A percentile compares a stretch with the other conserved stretches of the same genome.
Evolutionary conservation across 306 rosid species (phyloP).

Genomic region (Hippophae tibetana): DNA sequence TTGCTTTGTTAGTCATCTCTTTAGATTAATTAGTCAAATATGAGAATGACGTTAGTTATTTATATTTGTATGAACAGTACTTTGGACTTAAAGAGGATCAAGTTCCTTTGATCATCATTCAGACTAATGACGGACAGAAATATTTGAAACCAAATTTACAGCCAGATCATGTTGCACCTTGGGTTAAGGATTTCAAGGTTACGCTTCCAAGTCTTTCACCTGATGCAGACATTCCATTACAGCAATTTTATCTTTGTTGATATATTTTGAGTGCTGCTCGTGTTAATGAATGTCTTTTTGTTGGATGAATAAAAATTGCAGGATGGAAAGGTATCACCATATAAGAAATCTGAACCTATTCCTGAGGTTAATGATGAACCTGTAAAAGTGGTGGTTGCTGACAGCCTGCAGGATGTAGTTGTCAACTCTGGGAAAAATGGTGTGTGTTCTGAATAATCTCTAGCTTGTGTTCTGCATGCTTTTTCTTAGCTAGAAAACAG

Average conservation of each 20-base stretch:
- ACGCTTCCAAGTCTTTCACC: slow-evolving; percentile 10
- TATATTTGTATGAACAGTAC: slow-evolving; percentile 41
- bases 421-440: slow-evolving; percentile 80
- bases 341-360: slow-evolving; percentile 64
- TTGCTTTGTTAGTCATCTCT: neutral
- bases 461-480: neutral
- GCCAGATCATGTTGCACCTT: slow-evolving; percentile 52
- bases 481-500: neutral
- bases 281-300: neutral
- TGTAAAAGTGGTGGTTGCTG: slow-evolving; percentile 77
- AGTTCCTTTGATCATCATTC: slow-evolving; percentile 67
- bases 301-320: slow-evolving; percentile 27
- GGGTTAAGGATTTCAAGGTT: slow-evolving; percentile 88
- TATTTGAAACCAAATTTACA: slow-evolving; percentile 59
- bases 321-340: slow-evolving; percentile 63
- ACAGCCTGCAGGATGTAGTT: slow-evolving; percentile 60
- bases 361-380: slow-evolving; percentile 78
- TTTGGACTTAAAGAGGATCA: slow-evolving; percentile 83
- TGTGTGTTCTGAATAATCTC: slow-evolving; percentile 11
- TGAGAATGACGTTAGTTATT: slow-evolving; percentile 10
- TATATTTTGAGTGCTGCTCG: neutral
- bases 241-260: neutral
- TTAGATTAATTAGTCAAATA: neutral
- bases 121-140: slow-evolving; percentile 52
- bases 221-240: neutral